Evolutionary conservation across 352 stramenopile genomes (phyloP), one percentile per base, ranked within the genome.

Genomic region (Pythium insidiosum): DNA sequence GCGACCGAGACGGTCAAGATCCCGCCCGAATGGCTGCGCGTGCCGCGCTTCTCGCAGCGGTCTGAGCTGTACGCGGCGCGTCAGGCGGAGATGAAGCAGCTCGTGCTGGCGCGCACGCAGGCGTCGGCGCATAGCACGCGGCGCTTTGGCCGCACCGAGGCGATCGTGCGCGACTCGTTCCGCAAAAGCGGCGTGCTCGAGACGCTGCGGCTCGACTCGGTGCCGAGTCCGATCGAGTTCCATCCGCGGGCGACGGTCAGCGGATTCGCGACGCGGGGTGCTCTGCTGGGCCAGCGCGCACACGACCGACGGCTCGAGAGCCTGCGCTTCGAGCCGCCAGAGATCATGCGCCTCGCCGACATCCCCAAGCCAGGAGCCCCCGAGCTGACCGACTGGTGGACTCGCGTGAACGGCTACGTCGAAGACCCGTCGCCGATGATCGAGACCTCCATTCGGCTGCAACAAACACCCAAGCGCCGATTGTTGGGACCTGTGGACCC

Each of bases 331-430:
- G 63, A 85, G 26, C 68, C 69, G 12, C 51, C 43, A 2, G 69
- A 84, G 42, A 65, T 84, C 44, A 58, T 71, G 53, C 50, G 70
- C 1, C 47, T 82, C 6, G 28, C 35, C 6, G 68, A 83, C 28
- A 78, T 80, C 26, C 74, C 74, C 18, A 79, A 72, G 24, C 29
- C 43, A 4, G 52, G 52, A 1, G 50, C 56, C 0, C 34, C 60
- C 3, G 46, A 77, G 20, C 56, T 84, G 6, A 19, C 42, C 6
- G 47, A 62, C 30, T 89, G 77, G 77, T 89, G 77, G 77, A 80
- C 58, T 20, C 48, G 53, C 11, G 53, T 64, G 19, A 39, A 58
- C 2, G 77, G 70, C 5, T 88, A 90, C 41, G 66, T 88, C 1
- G 66, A 69, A 3, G 65, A 84, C 15, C 66, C 74, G n/a, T 43